These are phyloP conservation scores for Raphanus hybrid DNA, from an alignment of 441 rosid genomes.

Conservation along the genomic window DNA sequence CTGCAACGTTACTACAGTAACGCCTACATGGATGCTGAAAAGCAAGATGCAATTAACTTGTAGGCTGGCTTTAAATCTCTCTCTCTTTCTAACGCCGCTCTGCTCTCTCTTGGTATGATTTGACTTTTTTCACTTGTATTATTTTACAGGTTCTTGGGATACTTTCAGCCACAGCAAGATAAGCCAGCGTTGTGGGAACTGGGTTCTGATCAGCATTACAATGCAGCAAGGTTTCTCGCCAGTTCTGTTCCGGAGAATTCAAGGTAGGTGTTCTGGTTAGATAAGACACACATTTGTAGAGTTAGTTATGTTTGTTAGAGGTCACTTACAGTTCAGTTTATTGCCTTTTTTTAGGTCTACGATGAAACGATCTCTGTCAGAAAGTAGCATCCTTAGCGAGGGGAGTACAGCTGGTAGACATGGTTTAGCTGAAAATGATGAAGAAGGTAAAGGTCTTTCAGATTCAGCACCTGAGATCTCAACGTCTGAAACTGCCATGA, in stretches of 20 bases:
- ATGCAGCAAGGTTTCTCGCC: conserved; percentile 55
- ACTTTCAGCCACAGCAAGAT: conserved; percentile 91
- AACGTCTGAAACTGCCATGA: conserved; percentile 54
- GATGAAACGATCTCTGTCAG: conserved; percentile 88
- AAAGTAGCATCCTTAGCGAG: conserved; percentile 73
- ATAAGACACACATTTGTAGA: background rate
- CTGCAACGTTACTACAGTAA: conserved; percentile 80
- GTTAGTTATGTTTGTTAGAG: too few relatives aligned
- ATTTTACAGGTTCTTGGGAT: conserved; percentile 82
- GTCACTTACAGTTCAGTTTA: too few relatives aligned
- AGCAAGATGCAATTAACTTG: conserved; percentile 83
- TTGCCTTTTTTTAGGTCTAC: conserved; percentile 50
- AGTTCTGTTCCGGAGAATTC: conserved; percentile 48
- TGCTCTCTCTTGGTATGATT: conserved; percentile 14
- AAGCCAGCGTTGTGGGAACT: conserved; percentile 96
- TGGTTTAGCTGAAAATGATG: conserved; percentile 47
- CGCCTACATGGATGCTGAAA: conserved; percentile 76
- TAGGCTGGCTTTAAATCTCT: conserved; percentile 41
- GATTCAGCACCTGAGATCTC: conserved; percentile 76
- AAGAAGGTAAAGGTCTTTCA: conserved; percentile 58
- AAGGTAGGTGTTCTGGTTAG: conserved; percentile 48
- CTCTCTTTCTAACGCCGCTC: conserved; percentile 14
- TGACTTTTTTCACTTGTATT: conserved; percentile 17
- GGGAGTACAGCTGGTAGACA: conserved; percentile 49
- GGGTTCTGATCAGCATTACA: conserved; percentile 85